Base-by-base conservation (phyloP, 352 stramenopile genomes). In the Phytophthora fragariae region DNA sequence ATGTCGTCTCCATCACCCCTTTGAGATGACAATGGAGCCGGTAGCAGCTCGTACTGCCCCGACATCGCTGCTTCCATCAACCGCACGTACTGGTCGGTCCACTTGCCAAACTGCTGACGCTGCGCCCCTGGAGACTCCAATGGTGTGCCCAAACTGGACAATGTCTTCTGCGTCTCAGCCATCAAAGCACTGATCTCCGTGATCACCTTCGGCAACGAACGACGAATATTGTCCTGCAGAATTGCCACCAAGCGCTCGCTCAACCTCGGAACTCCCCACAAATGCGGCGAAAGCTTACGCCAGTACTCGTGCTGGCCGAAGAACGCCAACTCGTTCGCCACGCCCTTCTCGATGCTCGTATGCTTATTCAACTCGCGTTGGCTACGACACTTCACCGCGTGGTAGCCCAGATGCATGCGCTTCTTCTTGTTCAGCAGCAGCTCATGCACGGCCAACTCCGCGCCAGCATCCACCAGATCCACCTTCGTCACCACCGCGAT, bases 401-500 rank as follows among this genome's bases (percentile, higher is more conserved):
- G 91, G 70, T 96, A 97, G 7, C 88, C 87, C 12, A 93, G 65
- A 33, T 72, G 60, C 61, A 91, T 88, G 3, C 72, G 59, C 57
- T 92, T 92, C 70, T 91, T 95, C 39, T 81, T 78, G 68, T 93
- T 94, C 10, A 90, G 56, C 52, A 98, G 62, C 21, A 97, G 76
- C 6, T 97, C 80, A 39, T 90, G 75, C 0, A 98, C 85, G 44
- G 80, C 67, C 17, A 57, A 33, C 73, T 98, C 89, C n/a, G 77
- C 91, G 8, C 91, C 92, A 65, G 71, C 69, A 83, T 97, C 89
- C 52, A 98, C 92, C 47, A 97, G 76, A 79, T 98, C 92, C 50
- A 93, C 78, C 73, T 97, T 97, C 11, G 92, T 98, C 52, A 97
- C 79, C 7, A 98, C 90, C 4, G 88, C 88, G 64, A 97, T 96